Evolutionary conservation across 495 filamentous ascomycete genomes (phyloP), one percentile per base, ranked within the genome.

Genomic region (Poronia punctata): DNA sequence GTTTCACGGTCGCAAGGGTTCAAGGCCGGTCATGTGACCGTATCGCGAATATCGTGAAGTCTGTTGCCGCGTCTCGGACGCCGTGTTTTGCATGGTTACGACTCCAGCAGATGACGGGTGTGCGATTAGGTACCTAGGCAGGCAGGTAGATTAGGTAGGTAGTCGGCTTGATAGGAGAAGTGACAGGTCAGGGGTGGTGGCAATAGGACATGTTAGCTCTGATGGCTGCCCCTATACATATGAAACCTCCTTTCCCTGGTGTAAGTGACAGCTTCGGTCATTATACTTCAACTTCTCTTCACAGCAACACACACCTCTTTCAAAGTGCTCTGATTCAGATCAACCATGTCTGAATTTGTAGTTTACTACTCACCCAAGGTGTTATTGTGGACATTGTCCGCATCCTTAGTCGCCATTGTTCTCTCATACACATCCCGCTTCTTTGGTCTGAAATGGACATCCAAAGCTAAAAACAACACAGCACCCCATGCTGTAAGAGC

Each of bases 401-500:
- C 42, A 23, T 45, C 26, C 9, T 37, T 45, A 19, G 20, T 45
- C 5, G 42, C 35, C 34, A 26, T 38, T 24, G 42, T 22, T 1
- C 25, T 32, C 30, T 45, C 42, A 17, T 31, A 31, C 25, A 7
- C 38, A 17, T 24, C 42, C n/a, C 37, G 22, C 3, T n/a, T 37
- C 20, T 25, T 19, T 25, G 23, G 27, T 9, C 27, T 33, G 19
- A 7, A 28, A 12, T 32, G 35, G 25, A 15, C 38, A 14, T 20
- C 41, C 10, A 37, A 31, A 21, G n/a, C 16, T 8, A 16, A 26
- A 7, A 45, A 47, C 7, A 33, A 38, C 9, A 39, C 35, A 3
- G 50, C 26, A 8, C 38, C 36, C 10, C 37, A 33, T 21, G 10
- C 66, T 10, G 38, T 55, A 22, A 53, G 58, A 26, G 60, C 62